phyloP scores from a whole-genome alignment of 164 flowering plant genomes.

The Kalanchoe fedtschenkoi region DNA sequence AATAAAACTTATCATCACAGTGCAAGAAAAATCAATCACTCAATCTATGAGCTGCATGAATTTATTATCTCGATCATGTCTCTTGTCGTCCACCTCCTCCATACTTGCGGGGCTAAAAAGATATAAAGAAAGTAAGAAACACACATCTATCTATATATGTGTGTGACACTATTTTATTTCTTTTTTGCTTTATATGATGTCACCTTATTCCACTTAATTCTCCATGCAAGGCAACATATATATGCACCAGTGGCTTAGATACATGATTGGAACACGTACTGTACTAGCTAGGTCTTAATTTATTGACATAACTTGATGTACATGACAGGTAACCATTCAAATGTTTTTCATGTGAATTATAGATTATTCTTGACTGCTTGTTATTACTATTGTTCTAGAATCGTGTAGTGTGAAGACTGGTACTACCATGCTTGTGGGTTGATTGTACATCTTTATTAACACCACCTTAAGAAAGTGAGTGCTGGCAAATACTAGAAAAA shows the following conservation, averaged over 20 bases:
- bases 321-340: too few species aligned
- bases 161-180: neutral
- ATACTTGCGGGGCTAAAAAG: neutral
- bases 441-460: too few species aligned
- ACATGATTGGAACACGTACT: conserved; percentile 3
- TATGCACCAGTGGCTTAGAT: neutral
- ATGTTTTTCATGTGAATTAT: too few species aligned
- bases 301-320: too few species aligned
- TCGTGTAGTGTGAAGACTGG: too few species aligned
- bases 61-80: neutral
- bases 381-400: too few species aligned
- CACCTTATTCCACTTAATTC: neutral
- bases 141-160: neutral
- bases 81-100: neutral
- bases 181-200: neutral
- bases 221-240: neutral
- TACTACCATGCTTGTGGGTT: too few species aligned
- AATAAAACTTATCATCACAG: neutral
- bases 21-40: neutral
- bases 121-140: neutral
- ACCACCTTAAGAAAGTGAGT: too few species aligned
- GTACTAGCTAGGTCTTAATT: too few species aligned
- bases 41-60: neutral
- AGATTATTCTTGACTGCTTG: too few species aligned
- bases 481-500: too few species aligned